Evolutionary conservation across 768 basidiomycete species (phyloP).

Genomic region (Pulveroboletus ravenelii): DNA sequence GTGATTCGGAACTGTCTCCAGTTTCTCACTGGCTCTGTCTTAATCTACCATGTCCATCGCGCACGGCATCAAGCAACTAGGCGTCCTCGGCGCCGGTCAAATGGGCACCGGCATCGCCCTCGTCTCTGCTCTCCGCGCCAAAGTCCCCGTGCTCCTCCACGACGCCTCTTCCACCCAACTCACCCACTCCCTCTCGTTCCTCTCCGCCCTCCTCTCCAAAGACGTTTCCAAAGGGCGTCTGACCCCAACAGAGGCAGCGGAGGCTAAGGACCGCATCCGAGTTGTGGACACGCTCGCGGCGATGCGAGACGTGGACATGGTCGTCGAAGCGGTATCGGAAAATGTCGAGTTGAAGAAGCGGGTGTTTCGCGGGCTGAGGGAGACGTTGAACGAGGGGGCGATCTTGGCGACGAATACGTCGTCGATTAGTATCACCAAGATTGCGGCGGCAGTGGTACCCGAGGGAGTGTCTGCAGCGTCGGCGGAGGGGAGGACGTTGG

Average conservation of each 20-base stretch:
- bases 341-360: conserved; percentile 69
- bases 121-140: conserved; percentile 80
- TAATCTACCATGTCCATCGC: conserved; percentile 36
- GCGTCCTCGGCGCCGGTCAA: conserved; percentile 79
- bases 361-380: conserved; percentile 69
- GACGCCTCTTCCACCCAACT: conserved; percentile 77
- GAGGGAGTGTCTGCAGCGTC: conserved; percentile 53
- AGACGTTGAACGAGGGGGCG: conserved; percentile 61
- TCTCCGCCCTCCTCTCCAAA: conserved; percentile 83
- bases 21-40: not conserved
- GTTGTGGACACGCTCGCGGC: conserved; percentile 57
- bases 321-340: conserved; percentile 92
- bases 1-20: conserved; percentile 4
- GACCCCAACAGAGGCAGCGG: conserved; percentile 62
- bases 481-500: conserved; percentile 55
- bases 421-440: conserved; percentile 91
- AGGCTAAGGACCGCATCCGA: conserved; percentile 61
- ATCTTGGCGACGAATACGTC: conserved; percentile 93
- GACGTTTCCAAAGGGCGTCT: conserved; percentile 83
- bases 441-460: conserved; percentile 74
- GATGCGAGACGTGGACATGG: conserved; percentile 81
- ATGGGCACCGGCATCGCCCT: conserved; percentile 93
- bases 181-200: conserved; percentile 61
- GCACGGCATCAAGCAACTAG: conserved; percentile 72
- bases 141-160: conserved; percentile 79